Evolutionary conservation across 805 yeast genomes (phyloP).

Genomic region (Cyberlindnera mrakii): DNA sequence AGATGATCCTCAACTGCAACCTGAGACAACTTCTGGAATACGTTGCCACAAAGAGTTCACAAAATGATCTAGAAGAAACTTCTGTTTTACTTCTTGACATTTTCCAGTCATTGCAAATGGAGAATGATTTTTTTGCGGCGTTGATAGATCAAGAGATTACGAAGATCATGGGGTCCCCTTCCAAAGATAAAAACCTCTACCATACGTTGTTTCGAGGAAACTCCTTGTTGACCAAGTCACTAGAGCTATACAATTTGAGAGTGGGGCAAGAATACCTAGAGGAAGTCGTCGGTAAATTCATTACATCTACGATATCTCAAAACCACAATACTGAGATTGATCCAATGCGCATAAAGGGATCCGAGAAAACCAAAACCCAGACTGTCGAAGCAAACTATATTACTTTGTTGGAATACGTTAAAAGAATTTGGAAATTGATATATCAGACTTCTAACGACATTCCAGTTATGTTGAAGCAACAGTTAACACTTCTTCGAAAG

Average conservation of each 20-base stretch:
- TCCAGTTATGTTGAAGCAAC: constrained; percentile 60
- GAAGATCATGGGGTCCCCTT: constrained; percentile 5
- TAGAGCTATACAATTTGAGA: constrained; percentile 71
- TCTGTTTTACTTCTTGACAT: constrained; percentile 63
- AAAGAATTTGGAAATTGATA: constrained; percentile 61
- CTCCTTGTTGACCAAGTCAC: constrained; percentile 71
- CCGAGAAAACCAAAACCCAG: constrained; percentile 31
- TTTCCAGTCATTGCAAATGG: constrained; percentile 63
- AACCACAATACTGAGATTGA: constrained; percentile 70
- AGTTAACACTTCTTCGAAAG: constrained; percentile 55
- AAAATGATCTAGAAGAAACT: constrained; percentile 44
- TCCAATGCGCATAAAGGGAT: constrained; percentile 48
- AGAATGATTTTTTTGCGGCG: constrained; percentile 66
- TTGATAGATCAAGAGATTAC: constrained; percentile 62
- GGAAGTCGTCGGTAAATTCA: constrained; percentile 64
- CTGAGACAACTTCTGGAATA: constrained; percentile 47
- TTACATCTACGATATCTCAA: constrained; percentile 43
- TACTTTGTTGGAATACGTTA: constrained; percentile 44
- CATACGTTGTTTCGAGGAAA: constrained; percentile 79
- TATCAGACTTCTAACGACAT: constrained; percentile 65
- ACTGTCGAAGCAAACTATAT: constrained; percentile 42
- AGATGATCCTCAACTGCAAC: constrained; percentile 48
- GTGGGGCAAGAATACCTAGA: constrained; percentile 77
- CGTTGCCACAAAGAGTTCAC: constrained; percentile 22
- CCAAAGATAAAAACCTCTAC: constrained; percentile 33